These are phyloP conservation scores for Colletotrichum gloeosporioides DNA, from an alignment of 2,329 filamentous ascomycete species.

Conservation along the genomic window DNA sequence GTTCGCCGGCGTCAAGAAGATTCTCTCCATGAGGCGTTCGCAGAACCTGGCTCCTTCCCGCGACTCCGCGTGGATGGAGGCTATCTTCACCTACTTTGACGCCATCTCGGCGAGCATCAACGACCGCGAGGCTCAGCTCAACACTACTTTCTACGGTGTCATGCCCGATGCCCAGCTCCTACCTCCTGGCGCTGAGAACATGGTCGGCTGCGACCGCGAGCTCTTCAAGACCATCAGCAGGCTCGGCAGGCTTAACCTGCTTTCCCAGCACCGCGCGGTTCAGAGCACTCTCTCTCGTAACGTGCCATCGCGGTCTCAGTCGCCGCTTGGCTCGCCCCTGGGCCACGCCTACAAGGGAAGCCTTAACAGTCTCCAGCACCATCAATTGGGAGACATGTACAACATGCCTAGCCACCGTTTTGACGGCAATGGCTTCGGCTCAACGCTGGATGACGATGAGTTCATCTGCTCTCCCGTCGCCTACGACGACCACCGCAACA, in stretches of 20 bases:
- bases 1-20: constrained; percentile 90
- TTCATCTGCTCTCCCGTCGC: constrained; percentile 47
- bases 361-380: constrained; percentile 28
- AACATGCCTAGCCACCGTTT: constrained; percentile 60
- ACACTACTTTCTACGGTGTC: constrained; percentile 67
- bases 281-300: constrained; percentile 35
- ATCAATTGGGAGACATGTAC: constrained; percentile 32
- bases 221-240: constrained; percentile 87
- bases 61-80: constrained; percentile 88
- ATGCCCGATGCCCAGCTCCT: constrained; percentile 53
- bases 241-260: constrained; percentile 82
- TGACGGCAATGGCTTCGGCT: constrained; percentile 71
- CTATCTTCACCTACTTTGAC: constrained; percentile 93
- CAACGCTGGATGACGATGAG: constrained; percentile 61
- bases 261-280: constrained; percentile 73
- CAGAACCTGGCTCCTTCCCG: constrained; percentile 58
- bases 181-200: constrained; percentile 75
- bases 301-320: constrained; percentile 36
- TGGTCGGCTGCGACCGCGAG: constrained; percentile 84
- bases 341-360: constrained; percentile 47
- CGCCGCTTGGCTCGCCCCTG: constrained; percentile 46
- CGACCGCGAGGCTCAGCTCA: constrained; percentile 84
- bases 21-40: constrained; percentile 75
- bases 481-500: constrained; percentile 63
- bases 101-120: constrained; percentile 92